Conservation (phyloP, 129 eudicot species). For the Dittrichia graveolens region DNA sequence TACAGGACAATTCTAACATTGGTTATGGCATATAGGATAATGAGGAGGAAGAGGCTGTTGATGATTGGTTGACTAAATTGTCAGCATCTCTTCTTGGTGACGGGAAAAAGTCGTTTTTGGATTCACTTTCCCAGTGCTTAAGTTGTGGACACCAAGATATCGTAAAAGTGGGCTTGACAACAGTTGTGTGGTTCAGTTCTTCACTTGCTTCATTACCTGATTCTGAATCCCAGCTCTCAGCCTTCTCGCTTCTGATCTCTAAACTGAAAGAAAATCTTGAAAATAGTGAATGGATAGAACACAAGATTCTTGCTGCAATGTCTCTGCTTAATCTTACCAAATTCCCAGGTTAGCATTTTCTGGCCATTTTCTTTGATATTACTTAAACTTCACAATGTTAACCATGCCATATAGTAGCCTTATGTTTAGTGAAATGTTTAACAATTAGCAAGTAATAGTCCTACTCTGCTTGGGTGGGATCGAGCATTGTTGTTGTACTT, state of each 20-base stretch:
- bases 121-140: constrained; percentile 55
- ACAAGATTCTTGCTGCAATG: constrained; percentile 65
- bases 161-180: constrained; percentile 49
- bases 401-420: background rate
- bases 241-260: constrained; percentile 54
- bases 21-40: constrained; percentile 40
- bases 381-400: background rate
- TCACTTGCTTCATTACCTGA: constrained; percentile 47
- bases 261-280: constrained; percentile 45
- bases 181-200: constrained; percentile 70
- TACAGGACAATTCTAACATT: background rate
- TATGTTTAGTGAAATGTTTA: background rate
- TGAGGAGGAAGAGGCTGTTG: constrained; percentile 59
- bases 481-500: too few relatives aligned
- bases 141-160: constrained; percentile 48
- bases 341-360: constrained; percentile 58
- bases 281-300: constrained; percentile 56
- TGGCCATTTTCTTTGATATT: background rate
- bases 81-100: constrained; percentile 65
- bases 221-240: constrained; percentile 41
- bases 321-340: constrained; percentile 67
- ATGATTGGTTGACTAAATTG: constrained; percentile 58
- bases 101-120: constrained; percentile 69
- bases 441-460: too few relatives aligned
- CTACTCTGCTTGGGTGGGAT: too few relatives aligned